Base-by-base conservation (phyloP, 176 grass and related monocot genomes). In the Eremochloa ophiuroides region DNA sequence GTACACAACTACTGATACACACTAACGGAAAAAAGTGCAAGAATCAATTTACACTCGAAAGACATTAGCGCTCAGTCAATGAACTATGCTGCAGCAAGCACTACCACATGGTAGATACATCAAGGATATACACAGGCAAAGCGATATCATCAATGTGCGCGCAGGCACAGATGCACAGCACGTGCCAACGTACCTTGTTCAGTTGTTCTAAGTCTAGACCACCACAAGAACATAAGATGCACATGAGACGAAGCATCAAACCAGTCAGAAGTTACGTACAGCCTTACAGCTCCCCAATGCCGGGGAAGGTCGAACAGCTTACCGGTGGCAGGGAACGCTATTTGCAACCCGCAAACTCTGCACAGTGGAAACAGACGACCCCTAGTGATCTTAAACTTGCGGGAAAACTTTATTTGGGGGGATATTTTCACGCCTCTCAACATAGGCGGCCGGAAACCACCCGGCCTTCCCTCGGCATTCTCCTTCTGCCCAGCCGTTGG, bases 361-460 rank as follows among this genome's bases (percentile, higher is more conserved):
- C 42, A 51, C 63, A 38, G 22, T 38, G 58, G 62, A 72, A 53
- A 46, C 33, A 85, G 41, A 85, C 26, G 68, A 39, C 20, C 26
- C 25, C 31, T 55, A 11, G 17, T 62, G 10, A 11, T 29, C 48
- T 82, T 86, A 90, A 33, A 60, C 79, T 87, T 94, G 92, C 0
- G 92, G 90, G 64, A 97, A 88, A 65, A 92, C 83, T 90, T 97
- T 97, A 75, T 94, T 94, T 8, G 94, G 94, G 9, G 92, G 92
- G 20, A 85, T 94, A 74, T 92, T 92, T 66, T 94, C 89, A 0
- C 94, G 94, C 85, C 87, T 90, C 79, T 97, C 94, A 23, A 92
- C 85, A 62, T 84, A 97, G 10, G 69, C 87, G 25, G 89, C 76
- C 2, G 94, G 94, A 81, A 97, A 97, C 94, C 94, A 97, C 50